Base-by-base conservation (phyloP, 345 rosid species). In the Citrus trifoliata region DNA sequence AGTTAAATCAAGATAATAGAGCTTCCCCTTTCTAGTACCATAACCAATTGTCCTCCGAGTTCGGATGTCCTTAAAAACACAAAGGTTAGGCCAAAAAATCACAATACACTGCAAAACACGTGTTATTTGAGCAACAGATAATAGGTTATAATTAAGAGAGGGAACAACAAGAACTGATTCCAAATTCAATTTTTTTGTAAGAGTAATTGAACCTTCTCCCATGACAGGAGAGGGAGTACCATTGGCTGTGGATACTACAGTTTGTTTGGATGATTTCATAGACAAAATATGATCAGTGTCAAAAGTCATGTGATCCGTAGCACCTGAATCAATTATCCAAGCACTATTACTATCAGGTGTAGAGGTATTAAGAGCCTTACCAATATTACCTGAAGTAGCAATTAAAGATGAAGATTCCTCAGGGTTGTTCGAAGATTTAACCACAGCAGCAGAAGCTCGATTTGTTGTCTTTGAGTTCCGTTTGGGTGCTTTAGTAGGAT, bases 71-170 rank as follows among this genome's bases (percentile, higher is more conserved):
- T 76, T 63, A 65, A 76, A 76, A 2, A 76, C 71, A 76, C 48
- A 75, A 42, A 13, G 6, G 24, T 73, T 33, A 73, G 28, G 71
- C 71, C 63, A 76, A 65, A 65, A 76, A 19, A 76, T 48, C 21
- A 48, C 48, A 46, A 46, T 12, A 62, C 42, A 64, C 51, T 28
- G 27, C 8, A 76, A 51, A 27, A 12, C 2, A n/a, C 1, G 2
- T 4, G 62, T 64, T 28, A 76, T 65, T 65, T 46, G 48, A 27
- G 70, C 7, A 42, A 76, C 22, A 7, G 10, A 46, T 2, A 76
- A 21, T 5, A 76, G 9, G 7, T 65, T 63, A 63, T 38, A 22
- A 12, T 63, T 7, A 12, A 76, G 68, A 24, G 70, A 64, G 8
- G 40, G 71, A 27, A 76, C 62, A 38, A 27, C 25, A 8, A 76